Evolutionary conservation across 2,329 filamentous ascomycete species (phyloP), one percentile per base, ranked within the genome.

Genomic region (Rhinocladiella mackenziei): DNA sequence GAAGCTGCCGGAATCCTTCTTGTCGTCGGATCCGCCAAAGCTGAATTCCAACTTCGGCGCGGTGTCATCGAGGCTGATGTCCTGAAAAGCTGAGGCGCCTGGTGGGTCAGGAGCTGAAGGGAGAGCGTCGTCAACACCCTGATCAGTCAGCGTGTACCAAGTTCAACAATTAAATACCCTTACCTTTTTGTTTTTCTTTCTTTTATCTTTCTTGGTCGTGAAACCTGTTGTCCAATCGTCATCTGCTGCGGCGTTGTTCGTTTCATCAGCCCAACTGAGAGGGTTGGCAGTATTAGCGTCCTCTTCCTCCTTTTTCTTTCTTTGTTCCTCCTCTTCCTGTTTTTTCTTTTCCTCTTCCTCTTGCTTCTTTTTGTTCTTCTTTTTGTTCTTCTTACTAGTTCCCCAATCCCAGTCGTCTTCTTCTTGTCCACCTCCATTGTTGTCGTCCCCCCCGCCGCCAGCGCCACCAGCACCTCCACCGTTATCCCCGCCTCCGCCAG

Each of bases 41-140:
- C 70, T 74, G 10, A 80, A 59, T 50, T 81, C 76, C 4, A 80
- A 59, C 43, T 77, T 76, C 1, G 78, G 76, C n/a, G 68, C 71
- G 18, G 65, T 59, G 43, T 83, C 80, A 53, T 81, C 75, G 18
- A 87, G 64, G 56, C 79, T 84, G 53, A 88, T 79, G 19, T 86
- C 81, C 32, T 84, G 74, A 54, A 86, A 86, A n/a, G 73, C 65
- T 43, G 76, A 74, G 31, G 64, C 55, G 9, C 68, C 58, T 17
- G 57, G 55, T 7, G 63, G 60, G 14, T 66, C 65, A 4, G 58
- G 59, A 34, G 67, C 54, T n/a, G n/a, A n/a, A n/a, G n/a, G n/a
- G n/a, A n/a, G n/a, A 4, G 58, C 53, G 26, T 63, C 57, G 30
- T 62, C 66, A 18, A 55, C 51, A 31, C 61, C 59, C 57, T 62